Evolutionary conservation across 2,329 filamentous ascomycete genomes (phyloP).

Genomic region (Fusarium praegraminearum): DNA sequence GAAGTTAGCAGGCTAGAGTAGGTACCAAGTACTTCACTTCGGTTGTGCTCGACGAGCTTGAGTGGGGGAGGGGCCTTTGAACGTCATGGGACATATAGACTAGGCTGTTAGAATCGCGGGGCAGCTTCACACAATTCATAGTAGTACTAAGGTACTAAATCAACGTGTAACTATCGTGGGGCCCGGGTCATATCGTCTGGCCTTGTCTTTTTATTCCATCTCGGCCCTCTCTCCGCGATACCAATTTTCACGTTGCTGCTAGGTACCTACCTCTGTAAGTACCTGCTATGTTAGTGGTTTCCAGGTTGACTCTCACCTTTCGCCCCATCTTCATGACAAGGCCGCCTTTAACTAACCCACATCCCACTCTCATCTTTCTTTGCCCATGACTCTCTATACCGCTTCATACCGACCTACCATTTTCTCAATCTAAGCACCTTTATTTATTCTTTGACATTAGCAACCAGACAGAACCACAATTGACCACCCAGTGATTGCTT

Average conservation of each 20-base stretch:
- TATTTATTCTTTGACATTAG: neutral
- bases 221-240: constrained; percentile 40
- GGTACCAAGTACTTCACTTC: too few species aligned
- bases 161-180: constrained; percentile 24
- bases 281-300: neutral
- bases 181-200: constrained; percentile 22
- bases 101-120: constrained; percentile 9
- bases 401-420: constrained; percentile 4
- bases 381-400: constrained; percentile 17
- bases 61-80: constrained; percentile 25
- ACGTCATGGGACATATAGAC: constrained; percentile 36
- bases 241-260: neutral
- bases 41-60: neutral
- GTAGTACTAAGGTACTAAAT: too few species aligned
- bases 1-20: too few species aligned
- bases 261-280: neutral
- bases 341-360: constrained; percentile 28
- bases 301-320: neutral
- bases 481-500: constrained; percentile 12
- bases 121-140: neutral
- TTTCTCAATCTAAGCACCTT: neutral
- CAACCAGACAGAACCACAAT: constrained; percentile 6
- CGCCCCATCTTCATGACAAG: constrained; percentile 14
- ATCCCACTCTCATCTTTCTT: constrained; percentile 24
- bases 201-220: constrained; percentile 26